A percentile compares a stretch with the other conserved stretches of the same genome.
Conservation (phyloP, 768 basidiomycete species). For the Tulasnella calospora region DNA sequence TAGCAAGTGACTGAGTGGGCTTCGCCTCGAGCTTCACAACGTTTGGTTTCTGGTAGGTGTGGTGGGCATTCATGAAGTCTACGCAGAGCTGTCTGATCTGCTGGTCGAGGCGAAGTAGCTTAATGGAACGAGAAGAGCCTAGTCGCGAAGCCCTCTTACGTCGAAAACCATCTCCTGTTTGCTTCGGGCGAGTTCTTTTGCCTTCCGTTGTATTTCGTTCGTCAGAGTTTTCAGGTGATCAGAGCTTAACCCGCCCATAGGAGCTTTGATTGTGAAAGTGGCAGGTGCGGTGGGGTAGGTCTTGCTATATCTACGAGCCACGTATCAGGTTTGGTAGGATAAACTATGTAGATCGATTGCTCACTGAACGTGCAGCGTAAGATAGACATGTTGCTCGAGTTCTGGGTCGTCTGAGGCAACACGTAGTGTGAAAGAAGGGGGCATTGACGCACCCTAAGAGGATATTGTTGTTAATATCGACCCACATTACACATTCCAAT, state of each 20-base stretch:
- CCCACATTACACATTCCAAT: neutral
- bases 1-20: slow-evolving; percentile 60
- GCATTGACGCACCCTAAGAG: slow-evolving; percentile 56
- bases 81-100: slow-evolving; percentile 10
- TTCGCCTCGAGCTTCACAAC: slow-evolving; percentile 57
- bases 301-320: slow-evolving; percentile 13
- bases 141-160: slow-evolving; percentile 39
- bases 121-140: neutral
- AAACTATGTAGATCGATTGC: slow-evolving; percentile 31
- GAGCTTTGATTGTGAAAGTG: slow-evolving; percentile 24
- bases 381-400: slow-evolving; percentile 54
- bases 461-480: neutral
- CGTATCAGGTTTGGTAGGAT: slow-evolving; percentile 18
- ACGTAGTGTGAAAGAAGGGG: slow-evolving; percentile 72
- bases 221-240: slow-evolving; percentile 55
- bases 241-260: slow-evolving; percentile 42
- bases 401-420: slow-evolving; percentile 60
- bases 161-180: slow-evolving; percentile 68
- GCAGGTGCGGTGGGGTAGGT: slow-evolving; percentile 16
- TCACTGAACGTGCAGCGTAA: slow-evolving; percentile 68
- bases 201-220: slow-evolving; percentile 59
- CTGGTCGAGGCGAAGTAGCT: neutral
- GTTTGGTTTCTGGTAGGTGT: slow-evolving; percentile 66
- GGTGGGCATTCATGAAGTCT: slow-evolving; percentile 4
- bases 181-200: slow-evolving; percentile 55